phyloP scores from a whole-genome alignment of 371 early-diverging fungal species.

The Rhizopus stolonifer region DNA sequence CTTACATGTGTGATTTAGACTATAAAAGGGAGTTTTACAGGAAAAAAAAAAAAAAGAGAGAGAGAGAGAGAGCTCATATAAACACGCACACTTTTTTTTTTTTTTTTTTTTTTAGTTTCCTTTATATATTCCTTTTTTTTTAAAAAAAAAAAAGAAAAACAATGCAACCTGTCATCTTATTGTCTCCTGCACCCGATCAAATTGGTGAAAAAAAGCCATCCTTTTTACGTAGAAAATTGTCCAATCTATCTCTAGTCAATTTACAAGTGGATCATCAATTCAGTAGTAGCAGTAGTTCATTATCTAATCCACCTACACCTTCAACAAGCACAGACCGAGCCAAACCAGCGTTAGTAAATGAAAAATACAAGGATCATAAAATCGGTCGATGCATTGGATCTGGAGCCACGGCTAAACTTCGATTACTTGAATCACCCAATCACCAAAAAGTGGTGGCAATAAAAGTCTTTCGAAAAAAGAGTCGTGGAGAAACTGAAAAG shows the following conservation, averaged over 20 bases:
- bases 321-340: constrained; percentile 9
- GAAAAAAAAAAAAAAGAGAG: too few relatives aligned
- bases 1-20: too few relatives aligned
- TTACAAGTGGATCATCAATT: constrained; percentile 1
- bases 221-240: constrained; percentile 16
- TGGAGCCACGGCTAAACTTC: constrained; percentile 34
- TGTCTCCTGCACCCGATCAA: constrained; percentile 19
- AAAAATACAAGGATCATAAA: constrained; percentile 26
- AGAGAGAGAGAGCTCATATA: too few relatives aligned
- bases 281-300: not conserved
- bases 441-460: constrained; percentile 17
- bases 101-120: not conserved
- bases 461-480: constrained; percentile 57
- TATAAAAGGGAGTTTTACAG: too few relatives aligned
- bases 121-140: not conserved
- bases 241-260: constrained; percentile 16
- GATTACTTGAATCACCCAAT: constrained; percentile 10
- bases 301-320: constrained; percentile 21
- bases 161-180: constrained; percentile 18
- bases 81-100: not conserved
- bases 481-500: constrained; percentile 50
- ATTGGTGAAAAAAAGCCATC: not conserved
- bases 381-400: constrained; percentile 25
- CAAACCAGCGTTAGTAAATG: constrained; percentile 15
- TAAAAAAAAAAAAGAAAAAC: not conserved